These are phyloP conservation scores for Pelargonium australe DNA, from an alignment of 441 rosid species.

Conservation along the genomic window DNA sequence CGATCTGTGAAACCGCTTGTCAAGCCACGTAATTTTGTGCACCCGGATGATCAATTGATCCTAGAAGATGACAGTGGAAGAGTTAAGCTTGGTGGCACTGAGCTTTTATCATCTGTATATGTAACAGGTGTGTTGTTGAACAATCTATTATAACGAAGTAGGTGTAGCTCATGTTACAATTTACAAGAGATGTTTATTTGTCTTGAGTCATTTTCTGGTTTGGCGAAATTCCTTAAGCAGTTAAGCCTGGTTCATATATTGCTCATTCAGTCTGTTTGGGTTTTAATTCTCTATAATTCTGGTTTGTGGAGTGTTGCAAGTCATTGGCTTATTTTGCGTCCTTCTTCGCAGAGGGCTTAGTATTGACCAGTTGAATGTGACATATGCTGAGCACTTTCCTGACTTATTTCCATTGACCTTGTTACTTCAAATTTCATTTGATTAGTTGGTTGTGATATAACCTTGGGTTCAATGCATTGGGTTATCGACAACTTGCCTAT, in stretches of 20 bases:
- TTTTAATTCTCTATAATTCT: background rate
- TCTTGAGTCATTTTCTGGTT: background rate
- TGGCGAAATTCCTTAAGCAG: background rate
- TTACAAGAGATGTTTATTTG: background rate
- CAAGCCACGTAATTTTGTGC: slow-evolving; percentile 75
- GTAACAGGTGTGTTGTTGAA: slow-evolving; percentile 59
- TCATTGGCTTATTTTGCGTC: background rate
- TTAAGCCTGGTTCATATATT: slow-evolving; percentile 1
- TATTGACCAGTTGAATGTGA: background rate
- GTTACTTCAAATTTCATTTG: slow-evolving; percentile 2
- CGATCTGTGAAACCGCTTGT: slow-evolving; percentile 69
- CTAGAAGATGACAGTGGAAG: slow-evolving; percentile 97
- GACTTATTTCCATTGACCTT: background rate
- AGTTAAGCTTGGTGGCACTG: slow-evolving; percentile 68
- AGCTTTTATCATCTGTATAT: slow-evolving; percentile 50
- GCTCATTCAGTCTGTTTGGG: background rate
- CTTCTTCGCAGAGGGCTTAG: background rate
- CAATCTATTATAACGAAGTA: slow-evolving; percentile 7
- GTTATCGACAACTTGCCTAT: background rate
- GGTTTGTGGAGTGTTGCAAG: background rate
- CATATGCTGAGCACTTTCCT: background rate
- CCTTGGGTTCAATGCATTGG: slow-evolving; percentile 4
- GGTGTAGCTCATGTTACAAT: background rate
- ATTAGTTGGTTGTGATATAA: background rate
- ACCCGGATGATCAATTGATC: slow-evolving; percentile 67